Base-by-base conservation (phyloP, 192 early-diverging fungal genomes). In the Umbelopsis vinacea region DNA sequence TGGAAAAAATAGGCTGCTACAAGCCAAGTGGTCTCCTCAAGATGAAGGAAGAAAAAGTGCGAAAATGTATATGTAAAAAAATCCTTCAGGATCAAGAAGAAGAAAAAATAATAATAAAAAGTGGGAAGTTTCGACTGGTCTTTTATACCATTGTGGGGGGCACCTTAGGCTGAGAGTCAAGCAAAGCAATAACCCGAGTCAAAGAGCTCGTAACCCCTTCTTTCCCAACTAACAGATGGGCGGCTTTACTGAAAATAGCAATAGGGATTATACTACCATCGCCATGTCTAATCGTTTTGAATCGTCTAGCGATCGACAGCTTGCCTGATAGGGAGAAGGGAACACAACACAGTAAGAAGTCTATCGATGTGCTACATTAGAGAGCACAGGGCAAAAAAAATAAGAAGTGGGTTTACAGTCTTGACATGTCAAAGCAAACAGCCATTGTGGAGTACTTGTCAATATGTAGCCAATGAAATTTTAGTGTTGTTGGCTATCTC, bases 201-300 rank as follows among this genome's bases (percentile, higher is more conserved):
- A 43, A 43, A 6, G 5, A 21, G 15, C 0, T 19, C 0, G 19
- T 33, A 37, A 17, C 33, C 57, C 57, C 57, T 63, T 63, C 57
- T 35, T 63, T 29, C 10, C n/a, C 57, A 35, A 15, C 23, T 57
- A n/a, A 24, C 26, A 14, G 23, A 57, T 19, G 33, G n/a, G 33
- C 57, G 57, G 57, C 29, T 37, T 57, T 63, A 63, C 57, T 63
- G 57, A 5, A 37, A 37, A 63, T 63, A 63, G 57, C 23, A 63
- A 35, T 57, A 24, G 12, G 17, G 46, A 46, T 50, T 12, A 50
- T n/a, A 15, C 19, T n/a, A 50, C 15, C 5, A 6, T 6, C 17
- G 48, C 48, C 48, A 37, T 12, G 11, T 26, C 26, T 8, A 35
- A 63, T 63, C 29, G 57, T 63, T 63, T 22, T 63, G 35, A 63